Evolutionary conservation across 192 early-diverging fungal genomes (phyloP).

Genomic region (Chytriomyces hyalinus): DNA sequence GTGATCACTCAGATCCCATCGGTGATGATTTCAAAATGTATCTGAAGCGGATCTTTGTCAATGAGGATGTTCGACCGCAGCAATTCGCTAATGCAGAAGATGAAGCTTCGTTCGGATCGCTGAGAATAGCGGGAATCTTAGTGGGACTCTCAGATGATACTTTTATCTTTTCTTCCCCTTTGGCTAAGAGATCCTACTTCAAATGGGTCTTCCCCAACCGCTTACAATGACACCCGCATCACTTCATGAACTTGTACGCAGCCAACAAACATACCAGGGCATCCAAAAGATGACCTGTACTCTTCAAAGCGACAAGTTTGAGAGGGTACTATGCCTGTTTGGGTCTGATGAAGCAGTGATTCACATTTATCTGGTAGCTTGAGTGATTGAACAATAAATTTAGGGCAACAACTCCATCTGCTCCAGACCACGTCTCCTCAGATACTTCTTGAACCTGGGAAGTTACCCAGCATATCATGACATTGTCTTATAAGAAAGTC

Average conservation of each 20-base stretch:
- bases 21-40: slow-evolving; percentile 18
- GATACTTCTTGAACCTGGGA: too few relatives aligned
- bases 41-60: slow-evolving; percentile 28
- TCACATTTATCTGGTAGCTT: too few relatives aligned
- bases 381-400: too few relatives aligned
- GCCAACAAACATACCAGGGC: slow-evolving; percentile 15
- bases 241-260: slow-evolving; percentile 33
- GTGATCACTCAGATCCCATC: slow-evolving; percentile 14
- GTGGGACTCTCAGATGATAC: slow-evolving; percentile 1
- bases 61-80: slow-evolving; percentile 8
- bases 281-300: slow-evolving; percentile 1
- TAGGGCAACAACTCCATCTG: too few relatives aligned
- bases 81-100: slow-evolving; percentile 10
- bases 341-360: background rate
- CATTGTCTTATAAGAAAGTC: too few relatives aligned
- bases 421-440: too few relatives aligned
- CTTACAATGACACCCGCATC: slow-evolving; percentile 28
- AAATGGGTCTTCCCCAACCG: slow-evolving; percentile 39
- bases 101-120: background rate
- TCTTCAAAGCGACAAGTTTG: slow-evolving; percentile 1
- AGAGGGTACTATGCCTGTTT: slow-evolving; percentile 8
- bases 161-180: slow-evolving; percentile 36
- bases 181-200: slow-evolving; percentile 42
- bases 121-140: slow-evolving; percentile 31
- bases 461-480: too few relatives aligned